phyloP scores from a whole-genome alignment of 2,329 filamentous ascomycete genomes.

The Pseudohalonectria lignicola region DNA sequence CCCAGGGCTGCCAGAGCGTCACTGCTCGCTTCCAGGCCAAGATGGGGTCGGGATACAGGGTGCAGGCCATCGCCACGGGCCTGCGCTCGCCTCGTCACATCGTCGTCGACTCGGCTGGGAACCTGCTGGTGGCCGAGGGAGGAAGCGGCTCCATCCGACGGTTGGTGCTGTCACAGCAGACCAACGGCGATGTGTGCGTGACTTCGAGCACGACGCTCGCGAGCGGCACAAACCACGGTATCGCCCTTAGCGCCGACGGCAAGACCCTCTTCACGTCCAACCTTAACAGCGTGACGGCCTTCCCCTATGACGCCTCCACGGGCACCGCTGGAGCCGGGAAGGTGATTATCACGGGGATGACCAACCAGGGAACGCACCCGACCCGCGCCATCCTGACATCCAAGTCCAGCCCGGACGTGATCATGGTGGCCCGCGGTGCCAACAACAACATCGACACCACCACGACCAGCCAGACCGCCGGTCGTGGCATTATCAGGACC shows the following conservation, averaged over 20 bases:
- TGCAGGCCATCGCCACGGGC: constrained; percentile 9
- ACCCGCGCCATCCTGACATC: constrained; percentile 54
- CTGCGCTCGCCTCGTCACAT: constrained; percentile 10
- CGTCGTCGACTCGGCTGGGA: constrained; percentile 1
- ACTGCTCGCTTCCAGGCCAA: constrained; percentile 8
- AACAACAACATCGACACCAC: constrained; percentile 10
- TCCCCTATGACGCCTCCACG: constrained; percentile 43
- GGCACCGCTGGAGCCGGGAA: constrained; percentile 28
- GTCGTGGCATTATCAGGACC: constrained; percentile 54
- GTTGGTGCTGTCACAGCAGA: constrained; percentile 25
- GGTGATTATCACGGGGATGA: constrained; percentile 37
- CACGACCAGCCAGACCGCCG: constrained; percentile 22
- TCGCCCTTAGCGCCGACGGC: constrained; percentile 33
- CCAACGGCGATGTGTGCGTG: constrained; percentile 24
- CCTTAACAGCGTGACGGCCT: constrained; percentile 41
- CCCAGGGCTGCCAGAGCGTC: constrained; percentile 7
- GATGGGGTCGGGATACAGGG: constrained; percentile 9
- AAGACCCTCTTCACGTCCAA: constrained; percentile 40
- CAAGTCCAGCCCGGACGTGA: constrained; percentile 28
- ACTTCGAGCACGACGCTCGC: constrained; percentile 20
- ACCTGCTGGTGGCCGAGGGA: constrained; percentile 2
- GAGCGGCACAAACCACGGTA: constrained; percentile 33
- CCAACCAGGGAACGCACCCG: constrained; percentile 36
- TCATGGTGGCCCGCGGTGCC: constrained; percentile 20
- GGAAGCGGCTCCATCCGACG: constrained; percentile 18